A percentile compares a stretch with the other conserved stretches of the same genome.
Conservation (phyloP, 768 basidiomycete species). For the Asterophora parasitica region DNA sequence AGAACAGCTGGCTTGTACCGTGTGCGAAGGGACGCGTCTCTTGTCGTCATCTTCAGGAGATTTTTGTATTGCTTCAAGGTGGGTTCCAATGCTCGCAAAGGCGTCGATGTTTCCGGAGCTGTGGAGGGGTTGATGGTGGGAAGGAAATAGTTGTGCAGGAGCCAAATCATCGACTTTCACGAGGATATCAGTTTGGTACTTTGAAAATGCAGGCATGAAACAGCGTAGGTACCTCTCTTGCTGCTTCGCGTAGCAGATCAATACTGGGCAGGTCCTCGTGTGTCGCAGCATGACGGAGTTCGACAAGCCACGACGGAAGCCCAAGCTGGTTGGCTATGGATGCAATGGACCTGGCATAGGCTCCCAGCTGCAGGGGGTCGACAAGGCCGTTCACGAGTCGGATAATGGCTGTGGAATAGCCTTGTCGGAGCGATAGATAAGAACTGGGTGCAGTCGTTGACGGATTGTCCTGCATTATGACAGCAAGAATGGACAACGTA, state of each 20-base stretch:
- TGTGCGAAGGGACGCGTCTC: constrained; percentile 58
- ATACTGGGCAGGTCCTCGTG: constrained; percentile 92
- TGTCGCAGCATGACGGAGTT: constrained; percentile 90
- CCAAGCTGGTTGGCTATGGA: constrained; percentile 84
- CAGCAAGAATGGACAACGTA: constrained; percentile 56
- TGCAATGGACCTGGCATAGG: constrained; percentile 87
- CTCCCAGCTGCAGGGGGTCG: constrained; percentile 86
- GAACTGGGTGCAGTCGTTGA: constrained; percentile 21
- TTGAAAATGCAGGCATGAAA: not conserved
- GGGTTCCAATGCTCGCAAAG: constrained; percentile 57
- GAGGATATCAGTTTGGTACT: constrained; percentile 5
- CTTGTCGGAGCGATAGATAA: constrained; percentile 59
- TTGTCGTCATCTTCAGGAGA: constrained; percentile 53
- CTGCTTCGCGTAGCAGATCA: constrained; percentile 70
- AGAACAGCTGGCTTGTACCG: constrained; percentile 48
- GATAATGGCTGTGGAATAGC: constrained; percentile 77
- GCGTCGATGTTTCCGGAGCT: constrained; percentile 23
- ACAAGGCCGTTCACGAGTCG: constrained; percentile 93
- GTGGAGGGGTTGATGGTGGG: constrained; percentile 62
- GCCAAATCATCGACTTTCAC: constrained; percentile 73
- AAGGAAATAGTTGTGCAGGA: constrained; percentile 79
- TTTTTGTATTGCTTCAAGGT: constrained; percentile 71
- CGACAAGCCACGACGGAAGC: constrained; percentile 85
- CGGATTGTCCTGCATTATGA: constrained; percentile 50
- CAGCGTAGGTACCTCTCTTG: constrained; percentile 49